Evolutionary conservation across 306 rosid species (phyloP).

Genomic region (Acacia melanoxylon): DNA sequence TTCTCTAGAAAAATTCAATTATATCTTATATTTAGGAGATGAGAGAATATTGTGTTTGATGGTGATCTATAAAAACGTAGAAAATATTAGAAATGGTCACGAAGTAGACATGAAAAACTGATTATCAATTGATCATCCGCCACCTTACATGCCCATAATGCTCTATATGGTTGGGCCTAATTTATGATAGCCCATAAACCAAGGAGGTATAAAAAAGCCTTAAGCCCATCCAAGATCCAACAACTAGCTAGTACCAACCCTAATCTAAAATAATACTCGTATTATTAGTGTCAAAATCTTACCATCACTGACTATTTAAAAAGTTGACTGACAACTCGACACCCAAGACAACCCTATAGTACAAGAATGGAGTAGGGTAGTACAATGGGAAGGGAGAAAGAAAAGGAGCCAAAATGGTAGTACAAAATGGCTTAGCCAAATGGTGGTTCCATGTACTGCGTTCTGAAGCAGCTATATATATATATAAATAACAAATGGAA

Average conservation of each 20-base stretch:
- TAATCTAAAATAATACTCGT: too few relatives aligned
- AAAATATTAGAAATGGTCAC: neutral
- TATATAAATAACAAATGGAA: too few relatives aligned
- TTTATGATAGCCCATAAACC: neutral
- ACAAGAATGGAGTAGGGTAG: neutral
- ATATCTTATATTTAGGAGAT: rapidly evolving
- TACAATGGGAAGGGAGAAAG: neutral
- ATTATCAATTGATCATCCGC: neutral
- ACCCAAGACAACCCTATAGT: neutral
- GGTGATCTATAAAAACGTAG: neutral
- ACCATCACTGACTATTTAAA: too few relatives aligned
- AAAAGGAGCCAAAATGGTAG: too few relatives aligned
- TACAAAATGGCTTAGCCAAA: neutral
- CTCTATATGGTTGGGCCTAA: neutral
- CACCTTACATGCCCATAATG: neutral
- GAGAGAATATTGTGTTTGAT: rapidly evolving
- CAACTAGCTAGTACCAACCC: neutral
- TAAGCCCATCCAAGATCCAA: neutral
- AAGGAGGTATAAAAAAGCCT: neutral
- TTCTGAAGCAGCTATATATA: neutral
- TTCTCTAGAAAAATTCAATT: too few relatives aligned
- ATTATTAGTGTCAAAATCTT: too few relatives aligned
- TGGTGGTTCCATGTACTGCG: neutral
- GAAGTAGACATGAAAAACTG: neutral
- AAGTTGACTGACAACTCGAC: neutral